Evolutionary conservation across 2,329 filamentous ascomycete genomes (phyloP).

Genomic region (Diplodia scrobiculata): DNA sequence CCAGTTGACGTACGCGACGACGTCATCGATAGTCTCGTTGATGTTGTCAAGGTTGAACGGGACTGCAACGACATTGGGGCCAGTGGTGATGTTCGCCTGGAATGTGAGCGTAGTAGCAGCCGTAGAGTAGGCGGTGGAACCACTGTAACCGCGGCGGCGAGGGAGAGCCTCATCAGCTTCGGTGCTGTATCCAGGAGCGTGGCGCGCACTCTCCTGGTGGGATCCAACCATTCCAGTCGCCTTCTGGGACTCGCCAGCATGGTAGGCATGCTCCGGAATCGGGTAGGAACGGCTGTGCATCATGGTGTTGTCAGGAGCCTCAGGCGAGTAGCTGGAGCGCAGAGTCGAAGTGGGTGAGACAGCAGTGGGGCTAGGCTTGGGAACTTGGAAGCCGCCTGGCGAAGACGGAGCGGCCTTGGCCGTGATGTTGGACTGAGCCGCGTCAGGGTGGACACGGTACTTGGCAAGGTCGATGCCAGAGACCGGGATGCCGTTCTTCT

Average conservation of each 20-base stretch:
- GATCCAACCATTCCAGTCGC: neutral
- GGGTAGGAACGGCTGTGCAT: neutral
- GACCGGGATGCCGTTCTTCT: neutral
- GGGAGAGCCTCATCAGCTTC: neutral
- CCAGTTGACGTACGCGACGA: constrained; percentile 14
- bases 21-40: neutral
- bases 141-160: neutral
- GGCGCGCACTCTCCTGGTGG: neutral
- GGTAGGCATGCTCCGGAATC: neutral
- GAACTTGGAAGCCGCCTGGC: neutral
- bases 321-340: neutral
- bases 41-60: constrained; percentile 17
- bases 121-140: neutral
- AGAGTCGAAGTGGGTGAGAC: neutral
- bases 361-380: neutral
- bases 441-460: neutral
- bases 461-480: neutral
- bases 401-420: neutral
- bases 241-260: neutral
- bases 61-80: neutral
- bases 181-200: neutral
- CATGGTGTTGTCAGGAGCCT: neutral
- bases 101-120: neutral
- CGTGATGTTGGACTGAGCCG: neutral
- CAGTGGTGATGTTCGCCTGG: constrained; percentile 8